Percentiles rank a stretch among this genome's conserved stretches.
Conservation (phyloP, 139 green algal genomes). For the Microglena sp. region DNA sequence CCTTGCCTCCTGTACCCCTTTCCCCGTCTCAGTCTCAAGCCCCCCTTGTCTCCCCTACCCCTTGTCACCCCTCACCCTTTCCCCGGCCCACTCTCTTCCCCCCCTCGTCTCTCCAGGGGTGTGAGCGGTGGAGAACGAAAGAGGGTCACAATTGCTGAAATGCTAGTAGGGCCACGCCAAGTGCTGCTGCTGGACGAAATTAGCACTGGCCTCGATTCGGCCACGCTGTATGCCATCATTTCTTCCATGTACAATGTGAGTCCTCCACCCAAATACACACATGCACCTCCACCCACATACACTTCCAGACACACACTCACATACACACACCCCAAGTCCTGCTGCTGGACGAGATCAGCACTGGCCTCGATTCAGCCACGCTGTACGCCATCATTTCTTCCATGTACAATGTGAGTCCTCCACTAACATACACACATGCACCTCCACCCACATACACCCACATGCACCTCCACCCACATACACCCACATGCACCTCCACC, state of each 20-base stretch:
- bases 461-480: slow-evolving; percentile 8
- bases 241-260: no score
- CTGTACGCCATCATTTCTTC: slow-evolving; percentile 49
- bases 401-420: slow-evolving; percentile 30
- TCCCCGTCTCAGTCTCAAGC: no score
- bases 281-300: not conserved
- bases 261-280: no score
- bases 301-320: not conserved
- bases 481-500: slow-evolving; percentile 9
- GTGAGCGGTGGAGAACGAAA: slow-evolving; percentile 55
- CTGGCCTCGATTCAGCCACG: slow-evolving; percentile 52
- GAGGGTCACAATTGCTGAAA: slow-evolving; percentile 63
- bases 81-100: no score
- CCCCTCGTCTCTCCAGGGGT: no score
- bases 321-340: slow-evolving; percentile 24
- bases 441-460: not conserved
- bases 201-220: not conserved
- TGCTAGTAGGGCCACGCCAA: slow-evolving; percentile 42
- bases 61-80: no score
- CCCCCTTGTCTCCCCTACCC: no score
- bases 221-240: not conserved
- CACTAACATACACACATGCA: not conserved
- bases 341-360: slow-evolving; percentile 48
- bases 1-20: no score
- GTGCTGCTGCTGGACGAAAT: slow-evolving; percentile 39